A percentile compares a stretch with the other conserved stretches of the same genome.
Evolutionary conservation across 257 asterid genomes (phyloP).

Genomic region (Asclepias syriaca): DNA sequence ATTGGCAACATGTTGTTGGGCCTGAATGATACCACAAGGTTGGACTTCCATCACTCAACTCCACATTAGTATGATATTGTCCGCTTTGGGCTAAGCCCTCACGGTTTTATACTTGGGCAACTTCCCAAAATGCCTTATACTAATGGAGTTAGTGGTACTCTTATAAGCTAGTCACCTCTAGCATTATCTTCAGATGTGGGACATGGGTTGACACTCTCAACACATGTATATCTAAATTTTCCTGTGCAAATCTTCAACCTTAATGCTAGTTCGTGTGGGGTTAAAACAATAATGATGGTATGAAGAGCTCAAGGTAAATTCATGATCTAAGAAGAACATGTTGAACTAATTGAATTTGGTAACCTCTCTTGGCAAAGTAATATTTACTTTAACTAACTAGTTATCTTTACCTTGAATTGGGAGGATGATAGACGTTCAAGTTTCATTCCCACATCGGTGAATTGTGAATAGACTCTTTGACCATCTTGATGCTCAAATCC

Average conservation of each 20-base stretch:
- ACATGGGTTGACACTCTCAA: too few relatives aligned
- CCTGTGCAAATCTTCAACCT: background rate
- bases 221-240: background rate
- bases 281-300: background rate
- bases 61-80: too few relatives aligned
- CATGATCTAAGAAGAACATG: background rate
- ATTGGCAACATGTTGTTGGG: background rate
- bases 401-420: background rate
- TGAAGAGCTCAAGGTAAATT: background rate
- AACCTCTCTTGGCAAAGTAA: background rate
- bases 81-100: too few relatives aligned
- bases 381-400: background rate
- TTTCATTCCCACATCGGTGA: background rate
- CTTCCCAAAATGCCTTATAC: too few relatives aligned
- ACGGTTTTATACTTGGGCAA: too few relatives aligned
- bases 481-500: background rate
- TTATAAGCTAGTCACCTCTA: too few relatives aligned
- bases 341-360: background rate
- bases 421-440: background rate
- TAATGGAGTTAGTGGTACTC: too few relatives aligned
- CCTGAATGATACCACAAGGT: too few relatives aligned
- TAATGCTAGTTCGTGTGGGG: background rate
- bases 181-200: too few relatives aligned
- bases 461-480: too few relatives aligned
- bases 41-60: too few relatives aligned